Evolutionary conservation across 2,329 filamentous ascomycete genomes (phyloP).

Genomic region (Sordariomycetes sp.): DNA sequence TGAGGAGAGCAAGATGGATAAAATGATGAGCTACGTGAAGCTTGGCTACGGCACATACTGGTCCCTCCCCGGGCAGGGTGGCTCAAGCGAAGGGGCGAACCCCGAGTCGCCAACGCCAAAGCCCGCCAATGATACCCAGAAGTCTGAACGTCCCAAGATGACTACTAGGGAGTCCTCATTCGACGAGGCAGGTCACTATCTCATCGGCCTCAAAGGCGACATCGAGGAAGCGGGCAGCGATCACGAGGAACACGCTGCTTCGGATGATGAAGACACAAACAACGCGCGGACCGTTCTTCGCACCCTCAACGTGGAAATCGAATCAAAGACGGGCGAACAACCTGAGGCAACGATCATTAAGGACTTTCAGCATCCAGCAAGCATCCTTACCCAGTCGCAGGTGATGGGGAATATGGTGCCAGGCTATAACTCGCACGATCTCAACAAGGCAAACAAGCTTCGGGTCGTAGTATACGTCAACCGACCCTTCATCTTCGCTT

Average conservation of each 20-base stretch:
- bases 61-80: slow-evolving; percentile 29
- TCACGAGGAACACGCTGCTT: slow-evolving; percentile 17
- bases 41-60: slow-evolving; percentile 61
- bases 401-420: slow-evolving; percentile 21
- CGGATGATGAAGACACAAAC: slow-evolving; percentile 19
- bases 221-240: slow-evolving; percentile 37
- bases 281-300: slow-evolving; percentile 52
- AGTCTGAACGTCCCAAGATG: slow-evolving; percentile 5
- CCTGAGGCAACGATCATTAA: slow-evolving; percentile 34
- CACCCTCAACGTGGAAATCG: slow-evolving; percentile 58
- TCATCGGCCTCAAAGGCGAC: slow-evolving; percentile 61
- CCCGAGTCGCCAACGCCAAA: slow-evolving; percentile 4
- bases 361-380: slow-evolving; percentile 30
- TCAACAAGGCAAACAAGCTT: slow-evolving; percentile 46
- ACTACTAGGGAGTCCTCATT: slow-evolving; percentile 10
- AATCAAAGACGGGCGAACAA: slow-evolving; percentile 27
- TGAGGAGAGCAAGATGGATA: slow-evolving; percentile 36
- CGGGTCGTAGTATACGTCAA: slow-evolving; percentile 66
- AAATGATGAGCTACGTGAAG: slow-evolving; percentile 55
- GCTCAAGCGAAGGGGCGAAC: slow-evolving; percentile 9
- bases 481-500: slow-evolving; percentile 68
- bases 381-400: slow-evolving; percentile 21
- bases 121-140: slow-evolving; percentile 5
- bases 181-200: slow-evolving; percentile 39
- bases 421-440: slow-evolving; percentile 31